Conservation (phyloP, 352 stramenopile species). For the Phytophthora tubulina region DNA sequence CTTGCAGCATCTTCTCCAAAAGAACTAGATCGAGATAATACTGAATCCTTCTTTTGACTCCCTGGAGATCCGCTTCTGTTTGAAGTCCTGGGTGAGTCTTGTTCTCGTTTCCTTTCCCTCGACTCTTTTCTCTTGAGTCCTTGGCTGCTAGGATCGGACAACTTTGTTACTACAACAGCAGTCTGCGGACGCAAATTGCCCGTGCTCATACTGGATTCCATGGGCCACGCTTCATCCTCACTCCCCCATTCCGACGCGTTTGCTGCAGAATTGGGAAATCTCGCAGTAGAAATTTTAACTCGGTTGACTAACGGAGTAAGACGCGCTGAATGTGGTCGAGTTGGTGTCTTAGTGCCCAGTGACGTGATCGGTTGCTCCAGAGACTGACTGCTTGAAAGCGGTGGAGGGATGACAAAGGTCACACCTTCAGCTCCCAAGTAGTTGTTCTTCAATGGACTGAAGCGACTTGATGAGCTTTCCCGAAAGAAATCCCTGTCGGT, state of each 20-base stretch:
- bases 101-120: constrained; percentile 22
- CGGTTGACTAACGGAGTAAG: constrained; percentile 52
- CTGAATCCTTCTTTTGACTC: constrained; percentile 8
- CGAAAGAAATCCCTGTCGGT: constrained; percentile 17
- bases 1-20: constrained; percentile 7
- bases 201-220: constrained; percentile 33
- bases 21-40: constrained; percentile 21
- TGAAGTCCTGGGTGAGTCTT: constrained; percentile 16
- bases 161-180: constrained; percentile 52
- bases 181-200: constrained; percentile 41
- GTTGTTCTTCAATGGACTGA: constrained; percentile 59
- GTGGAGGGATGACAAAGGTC: constrained; percentile 64
- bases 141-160: constrained; percentile 28
- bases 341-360: constrained; percentile 37
- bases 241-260: constrained; percentile 12
- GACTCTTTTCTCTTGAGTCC: constrained; percentile 10
- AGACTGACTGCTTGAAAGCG: constrained; percentile 47
- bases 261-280: constrained; percentile 23
- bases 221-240: constrained; percentile 26
- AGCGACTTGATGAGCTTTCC: constrained; percentile 31
- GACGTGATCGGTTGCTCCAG: constrained; percentile 32
- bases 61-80: constrained; percentile 14
- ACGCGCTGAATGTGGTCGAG: constrained; percentile 43
- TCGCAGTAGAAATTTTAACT: constrained; percentile 48
- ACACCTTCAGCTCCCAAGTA: constrained; percentile 49